Conservation (phyloP, 2,329 filamentous ascomycete species). For the Parascedosporium putredinis region DNA sequence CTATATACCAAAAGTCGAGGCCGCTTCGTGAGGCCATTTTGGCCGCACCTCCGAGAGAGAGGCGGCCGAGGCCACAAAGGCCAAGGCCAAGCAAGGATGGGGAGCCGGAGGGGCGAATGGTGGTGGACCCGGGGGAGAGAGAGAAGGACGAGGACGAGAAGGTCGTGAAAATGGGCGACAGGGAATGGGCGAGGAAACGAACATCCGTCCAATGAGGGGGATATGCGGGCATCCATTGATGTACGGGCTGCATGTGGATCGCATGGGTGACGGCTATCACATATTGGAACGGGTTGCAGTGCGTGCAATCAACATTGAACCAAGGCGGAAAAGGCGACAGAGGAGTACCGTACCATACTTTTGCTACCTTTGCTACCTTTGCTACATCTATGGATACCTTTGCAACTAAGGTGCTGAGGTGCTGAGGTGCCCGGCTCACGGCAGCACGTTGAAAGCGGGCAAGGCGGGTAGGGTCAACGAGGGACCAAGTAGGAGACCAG, state of each 20-base stretch:
- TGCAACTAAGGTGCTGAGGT: too few relatives aligned
- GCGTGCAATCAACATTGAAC: not conserved
- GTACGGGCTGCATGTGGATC: slow-evolving; percentile 3
- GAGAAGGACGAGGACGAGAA: too few relatives aligned
- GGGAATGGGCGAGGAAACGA: too few relatives aligned
- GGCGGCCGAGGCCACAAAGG: not conserved
- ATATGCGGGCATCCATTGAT: not conserved
- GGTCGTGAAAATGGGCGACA: too few relatives aligned
- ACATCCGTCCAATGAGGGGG: slow-evolving; percentile 7
- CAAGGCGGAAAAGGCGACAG: too few relatives aligned
- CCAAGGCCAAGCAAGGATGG: too few relatives aligned
- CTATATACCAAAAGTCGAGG: slow-evolving; percentile 23
- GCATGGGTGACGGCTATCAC: slow-evolving; percentile 4
- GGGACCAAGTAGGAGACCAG: too few relatives aligned
- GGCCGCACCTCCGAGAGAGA: not conserved
- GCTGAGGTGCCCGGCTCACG: not conserved
- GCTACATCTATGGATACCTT: not conserved
- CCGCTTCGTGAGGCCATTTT: slow-evolving; percentile 4
- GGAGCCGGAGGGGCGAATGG: too few relatives aligned
- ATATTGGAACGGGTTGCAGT: slow-evolving; percentile 3
- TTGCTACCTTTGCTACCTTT: too few relatives aligned
- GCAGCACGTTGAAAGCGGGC: too few relatives aligned
- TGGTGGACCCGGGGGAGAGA: not conserved
- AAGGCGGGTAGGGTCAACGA: too few relatives aligned
- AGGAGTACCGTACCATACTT: not conserved